Percentiles rank a stretch among this genome's conserved stretches.
phyloP scores from a whole-genome alignment of 352 stramenopile genomes.

The Plasmopara muralis region DNA sequence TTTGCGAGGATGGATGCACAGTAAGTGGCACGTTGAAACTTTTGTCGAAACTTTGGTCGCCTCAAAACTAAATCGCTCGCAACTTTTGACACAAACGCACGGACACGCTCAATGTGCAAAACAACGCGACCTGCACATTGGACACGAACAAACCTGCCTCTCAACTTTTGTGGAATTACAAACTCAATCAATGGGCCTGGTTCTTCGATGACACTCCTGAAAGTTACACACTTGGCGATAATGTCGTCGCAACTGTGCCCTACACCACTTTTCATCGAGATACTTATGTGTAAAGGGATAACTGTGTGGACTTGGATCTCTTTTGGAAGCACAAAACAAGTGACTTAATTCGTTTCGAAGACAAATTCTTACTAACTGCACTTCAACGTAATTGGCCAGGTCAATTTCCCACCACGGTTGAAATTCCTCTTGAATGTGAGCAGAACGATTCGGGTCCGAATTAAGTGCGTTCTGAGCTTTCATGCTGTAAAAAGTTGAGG shows the following conservation, averaged over 20 bases:
- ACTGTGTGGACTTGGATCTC: slow-evolving; percentile 11
- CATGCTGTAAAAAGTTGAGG: slow-evolving; percentile 35
- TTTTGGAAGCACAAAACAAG: slow-evolving; percentile 16
- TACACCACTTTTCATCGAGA: slow-evolving; percentile 63
- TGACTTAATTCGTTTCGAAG: slow-evolving; percentile 32
- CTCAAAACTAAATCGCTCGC: slow-evolving; percentile 16
- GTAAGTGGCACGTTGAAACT: too few relatives aligned
- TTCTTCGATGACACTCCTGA: slow-evolving; percentile 26
- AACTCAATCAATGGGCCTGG: slow-evolving; percentile 32
- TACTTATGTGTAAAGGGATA: slow-evolving; percentile 47
- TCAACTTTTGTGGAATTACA: slow-evolving; percentile 40
- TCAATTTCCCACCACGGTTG: slow-evolving; percentile 57
- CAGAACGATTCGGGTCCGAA: slow-evolving; percentile 19
- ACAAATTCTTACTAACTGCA: slow-evolving; percentile 44
- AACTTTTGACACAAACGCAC: slow-evolving; percentile 40
- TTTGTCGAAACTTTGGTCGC: slow-evolving; percentile 17
- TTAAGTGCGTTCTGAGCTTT: slow-evolving; percentile 35
- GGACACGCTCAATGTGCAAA: slow-evolving; percentile 54
- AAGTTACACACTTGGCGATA: slow-evolving; percentile 42
- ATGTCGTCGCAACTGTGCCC: slow-evolving; percentile 54
- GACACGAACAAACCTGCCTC: slow-evolving; percentile 54
- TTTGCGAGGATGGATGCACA: too few relatives aligned
- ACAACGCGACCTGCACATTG: slow-evolving; percentile 38
- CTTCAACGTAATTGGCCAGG: slow-evolving; percentile 40
- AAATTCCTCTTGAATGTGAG: slow-evolving; percentile 42